Evolutionary conservation across 2,329 filamentous ascomycete genomes (phyloP).

Genomic region (Cytospora mali): DNA sequence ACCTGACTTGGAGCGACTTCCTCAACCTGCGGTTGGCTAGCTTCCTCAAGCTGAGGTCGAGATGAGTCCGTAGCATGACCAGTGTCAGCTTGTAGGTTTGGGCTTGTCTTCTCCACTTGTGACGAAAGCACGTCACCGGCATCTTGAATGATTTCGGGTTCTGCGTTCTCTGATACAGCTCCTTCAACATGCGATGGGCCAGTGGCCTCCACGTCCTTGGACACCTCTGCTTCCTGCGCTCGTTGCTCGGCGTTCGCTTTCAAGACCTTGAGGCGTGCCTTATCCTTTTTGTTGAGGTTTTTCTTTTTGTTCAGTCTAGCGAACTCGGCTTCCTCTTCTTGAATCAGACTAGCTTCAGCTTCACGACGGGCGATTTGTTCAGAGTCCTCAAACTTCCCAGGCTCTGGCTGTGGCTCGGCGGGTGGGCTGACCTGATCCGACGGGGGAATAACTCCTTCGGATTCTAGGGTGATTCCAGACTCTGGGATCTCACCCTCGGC

Average conservation of each 20-base stretch:
- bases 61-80: not conserved
- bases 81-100: not conserved
- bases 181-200: not conserved
- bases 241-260: conserved; percentile 18
- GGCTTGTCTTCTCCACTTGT: not conserved
- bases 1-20: not conserved
- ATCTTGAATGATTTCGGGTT: not conserved
- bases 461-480: not conserved
- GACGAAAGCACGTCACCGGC: not conserved
- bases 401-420: not conserved
- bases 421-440: not conserved
- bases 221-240: conserved; percentile 16
- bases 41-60: not conserved
- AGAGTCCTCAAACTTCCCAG: not conserved
- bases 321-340: conserved; percentile 19
- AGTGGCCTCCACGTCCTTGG: not conserved
- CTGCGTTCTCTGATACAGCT: not conserved
- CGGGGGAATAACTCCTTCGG: not conserved
- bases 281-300: conserved; percentile 26
- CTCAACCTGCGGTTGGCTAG: not conserved
- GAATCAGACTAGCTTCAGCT: conserved; percentile 5
- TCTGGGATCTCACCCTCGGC: not conserved
- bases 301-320: conserved; percentile 22
- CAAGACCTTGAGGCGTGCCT: conserved; percentile 20
- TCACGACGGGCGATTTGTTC: conserved; percentile 11